Conservation (phyloP, 495 filamentous ascomycete species). For the Aspergillus hancockii region DNA sequence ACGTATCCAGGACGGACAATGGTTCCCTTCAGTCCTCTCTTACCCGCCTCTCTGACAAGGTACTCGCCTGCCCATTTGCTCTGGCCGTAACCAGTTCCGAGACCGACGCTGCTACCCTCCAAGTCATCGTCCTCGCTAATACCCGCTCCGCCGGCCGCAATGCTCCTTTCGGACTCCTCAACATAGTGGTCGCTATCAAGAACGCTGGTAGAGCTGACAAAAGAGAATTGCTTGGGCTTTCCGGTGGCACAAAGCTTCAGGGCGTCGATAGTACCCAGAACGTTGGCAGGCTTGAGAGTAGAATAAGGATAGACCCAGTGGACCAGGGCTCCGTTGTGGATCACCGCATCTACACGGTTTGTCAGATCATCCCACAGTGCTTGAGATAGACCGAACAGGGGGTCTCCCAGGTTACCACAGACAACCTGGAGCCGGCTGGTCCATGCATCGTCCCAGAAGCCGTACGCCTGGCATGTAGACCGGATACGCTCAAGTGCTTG, state of each 20-base stretch:
- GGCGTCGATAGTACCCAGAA: conserved; percentile 75
- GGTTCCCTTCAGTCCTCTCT: conserved; percentile 70
- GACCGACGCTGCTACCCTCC: conserved; percentile 61
- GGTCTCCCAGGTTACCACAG: conserved; percentile 70
- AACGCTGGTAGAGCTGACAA: conserved; percentile 83
- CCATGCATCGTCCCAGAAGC: conserved; percentile 80
- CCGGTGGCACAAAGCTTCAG: conserved; percentile 74
- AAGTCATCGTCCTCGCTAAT: conserved; percentile 67
- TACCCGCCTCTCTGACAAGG: conserved; percentile 77
- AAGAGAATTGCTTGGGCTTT: conserved; percentile 77
- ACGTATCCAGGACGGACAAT: conserved; percentile 89
- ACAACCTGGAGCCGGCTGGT: conserved; percentile 60
- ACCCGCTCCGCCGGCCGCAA: conserved; percentile 50
- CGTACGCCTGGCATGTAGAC: conserved; percentile 59
- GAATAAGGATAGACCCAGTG: conserved; percentile 87
- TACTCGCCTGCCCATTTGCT: conserved; percentile 85
- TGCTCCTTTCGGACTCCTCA: conserved; percentile 62
- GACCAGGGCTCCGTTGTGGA: conserved; percentile 89
- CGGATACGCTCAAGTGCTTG: conserved; percentile 53
- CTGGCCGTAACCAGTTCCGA: conserved; percentile 89
- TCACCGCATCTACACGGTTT: conserved; percentile 70
- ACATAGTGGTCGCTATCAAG: conserved; percentile 84
- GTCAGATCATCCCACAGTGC: conserved; percentile 63
- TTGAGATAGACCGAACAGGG: conserved; percentile 68
- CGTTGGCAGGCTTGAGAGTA: conserved; percentile 74